phyloP scores from a whole-genome alignment of 257 asterid genomes.

The Solanum peruvianum region DNA sequence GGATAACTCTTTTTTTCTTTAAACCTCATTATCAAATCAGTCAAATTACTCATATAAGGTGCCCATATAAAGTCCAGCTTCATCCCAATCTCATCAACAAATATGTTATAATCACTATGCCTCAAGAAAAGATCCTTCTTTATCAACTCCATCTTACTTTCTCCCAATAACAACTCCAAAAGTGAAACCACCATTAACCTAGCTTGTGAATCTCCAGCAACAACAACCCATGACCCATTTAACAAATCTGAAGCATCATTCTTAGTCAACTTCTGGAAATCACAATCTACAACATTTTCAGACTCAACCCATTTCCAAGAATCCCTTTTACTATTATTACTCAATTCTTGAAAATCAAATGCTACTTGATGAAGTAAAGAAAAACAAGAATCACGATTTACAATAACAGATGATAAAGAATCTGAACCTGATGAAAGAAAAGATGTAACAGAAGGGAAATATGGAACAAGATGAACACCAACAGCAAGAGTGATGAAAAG shows the following conservation, averaged over 20 bases:
- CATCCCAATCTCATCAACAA: slow-evolving; percentile 70
- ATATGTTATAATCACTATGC: slow-evolving; percentile 69
- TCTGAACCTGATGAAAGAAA: slow-evolving; percentile 21
- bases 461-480: slow-evolving; percentile 84
- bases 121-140: slow-evolving; percentile 73
- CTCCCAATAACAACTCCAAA: slow-evolving; percentile 63
- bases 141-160: slow-evolving; percentile 31
- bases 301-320: slow-evolving; percentile 69
- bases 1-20: slow-evolving; percentile 39
- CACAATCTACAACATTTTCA: slow-evolving; percentile 43
- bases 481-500: slow-evolving; percentile 94
- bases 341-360: slow-evolving; percentile 2
- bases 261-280: slow-evolving; percentile 58
- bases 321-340: slow-evolving; percentile 2
- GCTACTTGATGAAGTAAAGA: slow-evolving; percentile 44
- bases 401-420: slow-evolving; percentile 1
- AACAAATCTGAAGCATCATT: slow-evolving; percentile 73
- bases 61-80: slow-evolving; percentile 88
- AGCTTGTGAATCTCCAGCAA: slow-evolving; percentile 93
- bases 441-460: slow-evolving; percentile 50
- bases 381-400: slow-evolving; percentile 53
- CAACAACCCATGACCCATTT: slow-evolving; percentile 90
- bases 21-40: slow-evolving; percentile 27
- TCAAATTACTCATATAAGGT: slow-evolving; percentile 61
- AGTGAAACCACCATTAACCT: slow-evolving; percentile 73